phyloP scores from a whole-genome alignment of 805 yeast genomes.

The Komagataella populi region DNA sequence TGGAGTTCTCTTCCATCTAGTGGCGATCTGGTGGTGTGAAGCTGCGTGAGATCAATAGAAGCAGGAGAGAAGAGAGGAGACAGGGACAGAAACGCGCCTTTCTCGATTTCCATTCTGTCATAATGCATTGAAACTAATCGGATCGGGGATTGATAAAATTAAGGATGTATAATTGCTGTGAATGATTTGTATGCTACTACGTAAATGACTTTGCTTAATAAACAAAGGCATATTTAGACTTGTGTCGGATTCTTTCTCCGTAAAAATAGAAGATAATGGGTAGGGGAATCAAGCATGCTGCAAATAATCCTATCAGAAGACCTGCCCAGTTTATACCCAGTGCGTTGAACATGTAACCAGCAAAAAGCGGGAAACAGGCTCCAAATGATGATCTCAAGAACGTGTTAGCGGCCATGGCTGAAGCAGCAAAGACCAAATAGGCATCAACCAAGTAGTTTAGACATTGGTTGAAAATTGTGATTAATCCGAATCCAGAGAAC shows the following conservation, averaged over 20 bases:
- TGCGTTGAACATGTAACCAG: constrained; percentile 51
- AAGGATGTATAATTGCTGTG: not conserved
- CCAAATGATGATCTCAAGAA: constrained; percentile 57
- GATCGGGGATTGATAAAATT: not conserved
- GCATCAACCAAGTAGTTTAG: constrained; percentile 63
- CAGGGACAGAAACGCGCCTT: not conserved
- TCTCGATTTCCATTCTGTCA: not conserved
- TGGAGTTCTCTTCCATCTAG: not conserved
- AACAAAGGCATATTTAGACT: constrained; percentile 28
- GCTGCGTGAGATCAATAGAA: not conserved
- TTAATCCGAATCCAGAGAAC: constrained; percentile 54
- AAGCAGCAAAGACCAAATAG: constrained; percentile 60
- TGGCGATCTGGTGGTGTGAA: not conserved
- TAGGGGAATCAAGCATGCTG: constrained; percentile 44
- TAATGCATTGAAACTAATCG: not conserved
- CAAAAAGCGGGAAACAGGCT: constrained; percentile 62
- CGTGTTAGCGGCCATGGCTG: constrained; percentile 66
- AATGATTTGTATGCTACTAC: not conserved
- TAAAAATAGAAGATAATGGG: constrained; percentile 52
- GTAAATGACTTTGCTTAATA: not conserved
- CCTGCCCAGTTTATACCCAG: constrained; percentile 78
- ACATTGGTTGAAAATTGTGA: constrained; percentile 55
- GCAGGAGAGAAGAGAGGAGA: not conserved
- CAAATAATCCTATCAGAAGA: constrained; percentile 49
- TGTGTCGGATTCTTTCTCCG: constrained; percentile 42